Base-by-base conservation (phyloP, 768 basidiomycete genomes). In the Tephrocybe sp. region DNA sequence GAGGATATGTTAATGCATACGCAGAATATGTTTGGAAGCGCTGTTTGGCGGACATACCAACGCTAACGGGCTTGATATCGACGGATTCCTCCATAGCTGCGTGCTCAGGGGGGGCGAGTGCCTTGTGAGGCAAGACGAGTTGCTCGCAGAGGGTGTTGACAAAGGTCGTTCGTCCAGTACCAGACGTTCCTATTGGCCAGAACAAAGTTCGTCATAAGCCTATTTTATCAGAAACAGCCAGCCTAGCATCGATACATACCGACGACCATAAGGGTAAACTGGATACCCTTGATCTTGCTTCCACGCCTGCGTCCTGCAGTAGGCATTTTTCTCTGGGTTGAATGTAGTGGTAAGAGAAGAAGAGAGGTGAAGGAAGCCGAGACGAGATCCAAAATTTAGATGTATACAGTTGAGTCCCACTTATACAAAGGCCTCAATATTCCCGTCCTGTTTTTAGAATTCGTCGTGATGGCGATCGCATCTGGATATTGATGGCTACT, bases 131-230 rank as follows among this genome's bases (percentile, higher is more conserved):
- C 45, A 92, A 73, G 21, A 92, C 84, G 54, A 86, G 81, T 4
- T 83, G 78, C 67, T 93, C 91, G 69, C 89, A 90, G 36, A 95
- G 83, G 34, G 92, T 94, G 73, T 95, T 95, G 63, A 95, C 88
- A 60, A 95, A 93, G 31, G 92, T 93, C 35, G 91, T 93, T 45
- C 90, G 80, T 21, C 89, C 89, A 43, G 89, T 90, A 34, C 92
- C 92, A 60, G 90, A 91, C 51, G 87, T 86, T 65, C 92, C 92
- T 94, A 58, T 31, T 42, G 48, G 30, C 54, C 28, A 41, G 30
- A 16, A 11, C 39, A 19, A 56, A 28, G 40, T 46, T 31, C 18
- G 9, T 13, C 28, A 36, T 44, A 21, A 37, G 11, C n/a, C n/a
- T n/a, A n/a, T n/a, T n/a, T n/a, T n/a, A n/a, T n/a, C n/a, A n/a